These are phyloP conservation scores for Exophiala lecanii-corni DNA, from an alignment of 2,329 filamentous ascomycete genomes.

Conservation along the genomic window DNA sequence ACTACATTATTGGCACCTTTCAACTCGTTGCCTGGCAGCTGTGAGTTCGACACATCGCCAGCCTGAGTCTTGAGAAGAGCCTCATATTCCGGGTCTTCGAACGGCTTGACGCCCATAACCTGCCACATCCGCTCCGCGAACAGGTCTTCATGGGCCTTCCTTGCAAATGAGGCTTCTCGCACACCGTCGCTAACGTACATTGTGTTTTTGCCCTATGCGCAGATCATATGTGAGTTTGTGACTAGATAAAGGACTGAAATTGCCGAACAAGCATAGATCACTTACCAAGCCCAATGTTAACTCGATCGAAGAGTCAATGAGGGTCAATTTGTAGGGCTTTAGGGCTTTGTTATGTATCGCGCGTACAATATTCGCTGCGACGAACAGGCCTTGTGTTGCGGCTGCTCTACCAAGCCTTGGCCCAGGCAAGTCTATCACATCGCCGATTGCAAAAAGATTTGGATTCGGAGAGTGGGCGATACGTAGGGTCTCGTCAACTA, in stretches of 20 bases:
- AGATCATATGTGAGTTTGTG: background rate
- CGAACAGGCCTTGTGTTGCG: constrained; percentile 49
- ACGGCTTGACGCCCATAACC: constrained; percentile 44
- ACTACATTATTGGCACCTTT: background rate
- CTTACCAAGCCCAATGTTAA: constrained; percentile 47
- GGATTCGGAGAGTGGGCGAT: constrained; percentile 42
- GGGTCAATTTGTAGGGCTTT: constrained; percentile 40
- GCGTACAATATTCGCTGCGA: constrained; percentile 52
- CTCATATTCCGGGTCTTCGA: constrained; percentile 21
- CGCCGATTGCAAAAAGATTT: constrained; percentile 60
- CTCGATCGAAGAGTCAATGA: constrained; percentile 50
- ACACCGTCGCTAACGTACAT: constrained; percentile 16
- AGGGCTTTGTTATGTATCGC: constrained; percentile 41
- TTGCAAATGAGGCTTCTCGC: constrained; percentile 5
- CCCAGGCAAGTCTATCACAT: constrained; percentile 53
- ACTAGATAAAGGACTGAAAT: no score
- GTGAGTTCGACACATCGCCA: no score
- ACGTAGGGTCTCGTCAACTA: constrained; percentile 55
- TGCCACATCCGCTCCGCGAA: constrained; percentile 44
- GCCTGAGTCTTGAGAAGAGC: background rate
- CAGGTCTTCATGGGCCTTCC: constrained; percentile 39
- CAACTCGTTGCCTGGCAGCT: no score
- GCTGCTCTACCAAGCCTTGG: constrained; percentile 54
- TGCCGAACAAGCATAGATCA: no score
- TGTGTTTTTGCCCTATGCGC: constrained; percentile 12